Conservation (phyloP, 495 filamentous ascomycete genomes). For the Podospora pseudoanserina region DNA sequence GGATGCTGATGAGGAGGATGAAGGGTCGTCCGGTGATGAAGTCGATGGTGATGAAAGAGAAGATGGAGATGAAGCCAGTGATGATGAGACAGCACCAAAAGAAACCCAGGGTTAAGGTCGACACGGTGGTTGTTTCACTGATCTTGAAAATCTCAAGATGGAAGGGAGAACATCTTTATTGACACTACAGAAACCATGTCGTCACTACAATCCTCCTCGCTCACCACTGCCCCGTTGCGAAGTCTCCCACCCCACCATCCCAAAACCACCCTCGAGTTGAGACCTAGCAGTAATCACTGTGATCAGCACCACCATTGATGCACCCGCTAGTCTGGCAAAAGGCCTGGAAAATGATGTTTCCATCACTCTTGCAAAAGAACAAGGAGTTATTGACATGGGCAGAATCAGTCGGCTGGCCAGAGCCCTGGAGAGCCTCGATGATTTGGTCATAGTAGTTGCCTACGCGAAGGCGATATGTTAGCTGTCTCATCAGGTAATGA, state of each 20-base stretch:
- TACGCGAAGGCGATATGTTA: neutral
- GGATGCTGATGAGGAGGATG: conserved; percentile 1
- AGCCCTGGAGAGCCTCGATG: conserved; percentile 1
- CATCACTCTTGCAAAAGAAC: conserved; percentile 1
- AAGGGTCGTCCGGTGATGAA: neutral
- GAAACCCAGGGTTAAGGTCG: neutral
- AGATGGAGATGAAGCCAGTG: neutral
- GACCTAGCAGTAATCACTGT: conserved; percentile 1
- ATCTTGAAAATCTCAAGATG: neutral
- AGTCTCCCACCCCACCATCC: neutral
- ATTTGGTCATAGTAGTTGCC: conserved; percentile 6
- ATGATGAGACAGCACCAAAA: neutral
- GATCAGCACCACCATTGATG: conserved; percentile 1
- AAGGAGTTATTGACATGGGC: neutral
- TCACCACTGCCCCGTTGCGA: neutral
- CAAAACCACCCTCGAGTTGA: neutral
- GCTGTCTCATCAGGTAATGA: neutral
- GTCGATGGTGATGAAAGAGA: neutral
- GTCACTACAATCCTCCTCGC: neutral
- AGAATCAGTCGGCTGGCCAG: neutral
- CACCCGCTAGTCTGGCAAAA: neutral
- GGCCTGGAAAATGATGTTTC: conserved; percentile 1
- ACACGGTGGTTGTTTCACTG: neutral
- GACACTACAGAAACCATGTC: neutral
- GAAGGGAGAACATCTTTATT: neutral